phyloP scores from a whole-genome alignment of 106 monocot species.

The Agapanthus africanus region DNA sequence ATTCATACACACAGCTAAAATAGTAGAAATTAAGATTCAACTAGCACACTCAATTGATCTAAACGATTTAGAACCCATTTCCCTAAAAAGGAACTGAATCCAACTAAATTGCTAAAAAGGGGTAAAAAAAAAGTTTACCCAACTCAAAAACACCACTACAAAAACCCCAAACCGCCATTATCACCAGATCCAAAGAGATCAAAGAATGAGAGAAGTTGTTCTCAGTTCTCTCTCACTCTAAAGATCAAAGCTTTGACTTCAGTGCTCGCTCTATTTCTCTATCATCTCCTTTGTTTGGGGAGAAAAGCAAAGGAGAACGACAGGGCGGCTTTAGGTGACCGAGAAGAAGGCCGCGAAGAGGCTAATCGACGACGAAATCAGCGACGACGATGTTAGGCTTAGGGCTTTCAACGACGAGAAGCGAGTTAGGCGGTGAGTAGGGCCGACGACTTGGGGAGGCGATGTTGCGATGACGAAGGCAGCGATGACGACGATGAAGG shows the following conservation, averaged over 20 bases:
- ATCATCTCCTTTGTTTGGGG: neutral
- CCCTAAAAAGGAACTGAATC: neutral
- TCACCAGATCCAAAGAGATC: neutral
- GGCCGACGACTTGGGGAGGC: too few species aligned
- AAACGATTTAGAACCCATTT: neutral
- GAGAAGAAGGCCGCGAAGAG: too few species aligned
- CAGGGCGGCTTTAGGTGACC: too few species aligned
- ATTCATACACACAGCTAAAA: too few species aligned
- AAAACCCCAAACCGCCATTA: neutral
- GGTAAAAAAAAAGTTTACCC: neutral
- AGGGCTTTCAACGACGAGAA: too few species aligned
- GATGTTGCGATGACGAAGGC: too few species aligned
- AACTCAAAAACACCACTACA: neutral
- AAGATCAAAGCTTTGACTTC: conserved; percentile 3
- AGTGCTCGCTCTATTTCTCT: neutral
- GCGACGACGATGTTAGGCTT: too few species aligned
- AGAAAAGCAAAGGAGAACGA: neutral
- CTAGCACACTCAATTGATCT: neutral
- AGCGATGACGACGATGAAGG: too few species aligned
- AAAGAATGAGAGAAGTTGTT: neutral
- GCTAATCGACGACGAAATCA: too few species aligned
- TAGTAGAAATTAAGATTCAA: too few species aligned
- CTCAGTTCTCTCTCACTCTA: neutral
- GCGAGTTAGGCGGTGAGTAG: too few species aligned
- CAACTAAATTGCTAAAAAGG: neutral